Conservation (phyloP, 768 basidiomycete genomes). For the Russula virescens region DNA sequence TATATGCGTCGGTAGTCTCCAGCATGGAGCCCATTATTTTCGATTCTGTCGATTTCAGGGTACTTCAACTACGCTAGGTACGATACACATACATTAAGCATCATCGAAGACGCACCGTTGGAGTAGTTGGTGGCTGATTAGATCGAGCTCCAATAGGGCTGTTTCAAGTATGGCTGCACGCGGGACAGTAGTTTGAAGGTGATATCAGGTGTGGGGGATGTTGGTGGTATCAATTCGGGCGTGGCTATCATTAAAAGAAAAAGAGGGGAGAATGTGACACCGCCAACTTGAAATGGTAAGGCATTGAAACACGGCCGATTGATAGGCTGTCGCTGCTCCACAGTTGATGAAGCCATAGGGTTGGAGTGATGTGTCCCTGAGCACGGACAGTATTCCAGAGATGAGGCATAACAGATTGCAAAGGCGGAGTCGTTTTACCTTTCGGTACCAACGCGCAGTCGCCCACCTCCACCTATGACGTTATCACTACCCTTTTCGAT, state of each 20-base stretch:
- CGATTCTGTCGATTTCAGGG: not conserved
- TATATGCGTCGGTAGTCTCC: not conserved
- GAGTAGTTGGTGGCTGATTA: not conserved
- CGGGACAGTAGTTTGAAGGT: not conserved
- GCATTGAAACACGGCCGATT: not conserved
- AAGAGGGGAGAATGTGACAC: not conserved
- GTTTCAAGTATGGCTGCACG: no score
- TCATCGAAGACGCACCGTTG: not conserved
- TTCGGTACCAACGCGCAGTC: not conserved
- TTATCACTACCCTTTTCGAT: not conserved
- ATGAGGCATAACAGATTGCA: not conserved
- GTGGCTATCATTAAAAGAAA: not conserved
- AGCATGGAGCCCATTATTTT: not conserved
- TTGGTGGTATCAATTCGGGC: not conserved
- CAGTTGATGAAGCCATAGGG: not conserved
- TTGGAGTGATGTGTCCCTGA: constrained; percentile 2
- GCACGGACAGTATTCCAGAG: not conserved
- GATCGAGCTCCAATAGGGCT: not conserved
- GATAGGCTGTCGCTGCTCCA: not conserved
- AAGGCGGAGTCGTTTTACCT: no score
- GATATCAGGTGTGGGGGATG: not conserved
- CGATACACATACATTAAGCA: no score
- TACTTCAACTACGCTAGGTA: not conserved
- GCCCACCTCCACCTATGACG: not conserved
- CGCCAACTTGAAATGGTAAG: not conserved